Base-by-base conservation (phyloP, 2,329 filamentous ascomycete genomes). In the Chaetomium sp. region DNA sequence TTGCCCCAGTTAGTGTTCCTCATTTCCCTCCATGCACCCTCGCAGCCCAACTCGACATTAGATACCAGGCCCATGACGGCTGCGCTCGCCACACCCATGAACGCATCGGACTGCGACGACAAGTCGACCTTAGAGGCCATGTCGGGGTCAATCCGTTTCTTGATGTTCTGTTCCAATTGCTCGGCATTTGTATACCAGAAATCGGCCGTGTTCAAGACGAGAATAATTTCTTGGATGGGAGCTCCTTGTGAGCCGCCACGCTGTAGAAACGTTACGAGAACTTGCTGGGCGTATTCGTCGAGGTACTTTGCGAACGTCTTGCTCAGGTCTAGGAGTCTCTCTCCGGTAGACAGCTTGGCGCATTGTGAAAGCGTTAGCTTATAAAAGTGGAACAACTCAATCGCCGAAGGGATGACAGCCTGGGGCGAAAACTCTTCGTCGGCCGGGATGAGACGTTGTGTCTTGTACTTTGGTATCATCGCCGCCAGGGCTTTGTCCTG, bases 371-470 rank as follows among this genome's bases (percentile, higher is more conserved):
- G 75, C 0, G 90, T 92, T 57, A 92, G 81, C 59, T 95, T 90
- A 73, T 99, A 99, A 68, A 96, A 96, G 66, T 96, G 90, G 72
- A 99, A 99, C 0, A 99, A 81, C 68, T 99, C 94, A 46, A 95
- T 96, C 3, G 94, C 95, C 0, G 94, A 97, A 1, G 87, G 79
- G 56, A 96, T 92, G 55, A 99, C 92, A 45, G 89, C 85, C 68
- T 95, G 89, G 0, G 88, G 79, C 43, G 89, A 89, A 70, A 97
- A 97, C 54, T 99, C 94, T 64, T 99, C 94, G 62, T 96, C 94
- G 0, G 81, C 75, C 3, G 89, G 84, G 42, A 91, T 79, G 2
- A 95, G 78, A 0, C 90, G 87, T 64, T 96, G 90, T 57, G 80
- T 82, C 61, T 88, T 89, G 71, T 97, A 97, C 68, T 85, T 90